Evolutionary conservation across 2,329 filamentous ascomycete species (phyloP).

Genomic region (Hypoxylon sp.): DNA sequence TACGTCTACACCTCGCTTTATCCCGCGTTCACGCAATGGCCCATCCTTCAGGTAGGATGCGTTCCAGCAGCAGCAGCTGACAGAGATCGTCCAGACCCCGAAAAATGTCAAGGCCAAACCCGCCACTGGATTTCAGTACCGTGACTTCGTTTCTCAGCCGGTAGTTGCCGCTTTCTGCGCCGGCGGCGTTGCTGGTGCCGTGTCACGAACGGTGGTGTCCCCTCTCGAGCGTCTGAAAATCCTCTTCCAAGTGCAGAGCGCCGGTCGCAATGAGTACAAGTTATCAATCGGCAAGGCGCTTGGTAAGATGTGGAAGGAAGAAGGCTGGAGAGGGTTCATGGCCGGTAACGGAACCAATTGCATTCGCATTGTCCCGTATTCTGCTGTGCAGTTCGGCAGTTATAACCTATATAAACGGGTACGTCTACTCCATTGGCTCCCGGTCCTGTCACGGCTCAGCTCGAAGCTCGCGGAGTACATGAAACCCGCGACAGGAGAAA

Average conservation of each 20-base stretch:
- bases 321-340: slow-evolving; percentile 98
- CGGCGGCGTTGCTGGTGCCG: slow-evolving; percentile 92
- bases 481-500: slow-evolving; percentile 4
- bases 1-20: slow-evolving; percentile 47
- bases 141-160: slow-evolving; percentile 77
- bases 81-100: slow-evolving; percentile 39
- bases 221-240: slow-evolving; percentile 97
- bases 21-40: slow-evolving; percentile 10
- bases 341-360: slow-evolving; percentile 98
- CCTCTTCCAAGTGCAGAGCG: slow-evolving; percentile 95
- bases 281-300: slow-evolving; percentile 90
- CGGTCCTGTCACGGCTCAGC: background rate
- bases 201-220: slow-evolving; percentile 97
- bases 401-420: slow-evolving; percentile 98
- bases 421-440: slow-evolving; percentile 52
- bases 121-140: slow-evolving; percentile 53
- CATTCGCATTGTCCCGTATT: slow-evolving; percentile 97
- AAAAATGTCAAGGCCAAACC: slow-evolving; percentile 50
- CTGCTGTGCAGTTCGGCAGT: slow-evolving; percentile 96
- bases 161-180: slow-evolving; percentile 93
- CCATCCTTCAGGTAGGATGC: slow-evolving; percentile 14
- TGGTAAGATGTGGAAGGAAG: slow-evolving; percentile 95
- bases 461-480: background rate
- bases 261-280: slow-evolving; percentile 91
- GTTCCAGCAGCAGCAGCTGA: slow-evolving; percentile 33